Conservation (phyloP, 2,329 filamentous ascomycete genomes). For the Penicillium sp. region DNA sequence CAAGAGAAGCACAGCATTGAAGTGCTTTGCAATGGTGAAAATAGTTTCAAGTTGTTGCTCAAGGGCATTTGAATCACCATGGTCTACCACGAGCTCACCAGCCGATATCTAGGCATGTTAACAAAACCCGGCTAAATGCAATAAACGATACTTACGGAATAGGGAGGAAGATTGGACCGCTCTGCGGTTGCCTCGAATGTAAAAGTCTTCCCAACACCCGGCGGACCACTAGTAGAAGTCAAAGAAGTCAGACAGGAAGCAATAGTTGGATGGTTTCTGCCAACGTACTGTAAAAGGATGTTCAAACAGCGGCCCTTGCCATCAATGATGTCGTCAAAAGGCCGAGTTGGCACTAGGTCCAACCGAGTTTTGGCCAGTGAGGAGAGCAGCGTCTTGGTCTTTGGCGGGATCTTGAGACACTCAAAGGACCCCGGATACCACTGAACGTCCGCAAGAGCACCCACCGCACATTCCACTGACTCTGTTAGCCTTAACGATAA, state of each 20-base stretch:
- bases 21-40: conserved; percentile 31
- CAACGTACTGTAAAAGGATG: conserved; percentile 30
- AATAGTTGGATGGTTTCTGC: too few relatives aligned
- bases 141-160: conserved; percentile 19
- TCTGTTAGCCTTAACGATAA: conserved; percentile 9
- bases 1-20: conserved; percentile 1
- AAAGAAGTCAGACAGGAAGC: too few relatives aligned
- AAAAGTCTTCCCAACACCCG: conserved; percentile 36
- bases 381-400: conserved; percentile 24
- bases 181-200: conserved; percentile 40
- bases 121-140: not conserved
- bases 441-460: not conserved
- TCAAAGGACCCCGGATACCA: conserved; percentile 23
- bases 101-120: conserved; percentile 23
- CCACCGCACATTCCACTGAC: conserved; percentile 20
- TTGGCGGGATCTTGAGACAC: conserved; percentile 23
- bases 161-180: conserved; percentile 30
- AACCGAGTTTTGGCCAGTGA: conserved; percentile 22
- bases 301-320: conserved; percentile 39
- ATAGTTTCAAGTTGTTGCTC: conserved; percentile 27
- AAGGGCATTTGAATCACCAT: conserved; percentile 39
- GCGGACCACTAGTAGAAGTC: conserved; percentile 12
- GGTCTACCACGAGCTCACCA: conserved; percentile 20
- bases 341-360: conserved; percentile 19
- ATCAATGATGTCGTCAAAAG: conserved; percentile 35